Conservation (phyloP, 2,329 filamentous ascomycete species). For the Talaromyces albobiverticillius region DNA sequence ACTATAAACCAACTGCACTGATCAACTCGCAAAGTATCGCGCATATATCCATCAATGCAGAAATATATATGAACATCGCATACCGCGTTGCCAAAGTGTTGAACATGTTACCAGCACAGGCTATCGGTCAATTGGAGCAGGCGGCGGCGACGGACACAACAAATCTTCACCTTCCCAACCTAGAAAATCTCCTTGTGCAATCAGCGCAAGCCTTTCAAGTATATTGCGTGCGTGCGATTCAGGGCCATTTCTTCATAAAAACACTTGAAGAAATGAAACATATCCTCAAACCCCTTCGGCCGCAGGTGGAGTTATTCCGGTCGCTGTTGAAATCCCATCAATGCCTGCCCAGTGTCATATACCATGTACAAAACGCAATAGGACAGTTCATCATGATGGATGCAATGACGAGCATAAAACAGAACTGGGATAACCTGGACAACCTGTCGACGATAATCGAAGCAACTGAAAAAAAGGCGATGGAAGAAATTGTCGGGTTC, state of each 20-base stretch:
- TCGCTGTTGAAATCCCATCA: constrained; percentile 10
- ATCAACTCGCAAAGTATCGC: constrained; percentile 15
- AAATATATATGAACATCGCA: constrained; percentile 17
- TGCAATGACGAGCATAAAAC: constrained; percentile 14
- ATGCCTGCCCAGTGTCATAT: constrained; percentile 16
- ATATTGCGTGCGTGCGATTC: constrained; percentile 8
- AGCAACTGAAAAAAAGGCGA: constrained; percentile 14
- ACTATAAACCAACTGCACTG: constrained; percentile 19
- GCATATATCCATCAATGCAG: constrained; percentile 16
- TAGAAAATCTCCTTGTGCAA: constrained; percentile 15
- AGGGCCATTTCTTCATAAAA: constrained; percentile 13
- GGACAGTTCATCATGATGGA: constrained; percentile 14
- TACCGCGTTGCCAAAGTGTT: constrained; percentile 14
- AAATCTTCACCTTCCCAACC: constrained; percentile 1
- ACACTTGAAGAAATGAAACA: constrained; percentile 12
- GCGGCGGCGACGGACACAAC: neutral
- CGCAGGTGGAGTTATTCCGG: constrained; percentile 16
- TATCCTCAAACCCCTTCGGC: constrained; percentile 8
- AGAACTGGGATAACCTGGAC: constrained; percentile 11
- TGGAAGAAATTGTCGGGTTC: constrained; percentile 5
- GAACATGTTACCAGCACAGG: constrained; percentile 7
- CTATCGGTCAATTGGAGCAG: neutral
- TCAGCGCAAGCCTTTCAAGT: constrained; percentile 15
- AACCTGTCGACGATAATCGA: constrained; percentile 12
- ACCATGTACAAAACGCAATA: constrained; percentile 17